Conservation (phyloP, 805 yeast genomes). For the Lipomyces spencermartinsiae region DNA sequence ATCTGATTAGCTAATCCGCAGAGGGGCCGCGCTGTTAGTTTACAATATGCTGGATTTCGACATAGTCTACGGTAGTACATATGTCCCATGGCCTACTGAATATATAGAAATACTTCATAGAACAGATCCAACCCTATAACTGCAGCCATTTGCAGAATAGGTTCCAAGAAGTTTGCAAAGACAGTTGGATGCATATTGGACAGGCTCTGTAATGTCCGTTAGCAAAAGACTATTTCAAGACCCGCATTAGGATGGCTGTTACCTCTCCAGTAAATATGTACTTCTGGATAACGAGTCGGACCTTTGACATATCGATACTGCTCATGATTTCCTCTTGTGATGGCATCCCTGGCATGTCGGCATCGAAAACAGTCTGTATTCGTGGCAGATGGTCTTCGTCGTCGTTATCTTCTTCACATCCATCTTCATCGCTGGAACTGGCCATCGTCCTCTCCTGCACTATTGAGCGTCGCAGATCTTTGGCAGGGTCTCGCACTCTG, state of each 20-base stretch:
- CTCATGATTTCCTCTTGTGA: conserved; percentile 3
- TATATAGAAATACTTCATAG: background rate
- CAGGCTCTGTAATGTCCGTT: background rate
- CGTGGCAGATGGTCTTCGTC: conserved; percentile 6
- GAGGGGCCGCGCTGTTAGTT: too few relatives aligned
- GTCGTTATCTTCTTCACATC: conserved; percentile 13
- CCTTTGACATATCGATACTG: background rate
- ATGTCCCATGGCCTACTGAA: background rate
- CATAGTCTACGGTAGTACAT: background rate
- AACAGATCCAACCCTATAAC: conserved; percentile 6
- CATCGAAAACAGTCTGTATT: conserved; percentile 13
- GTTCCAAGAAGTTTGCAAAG: background rate
- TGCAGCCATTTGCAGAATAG: conserved; percentile 7
- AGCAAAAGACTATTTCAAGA: background rate
- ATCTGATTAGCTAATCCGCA: too few relatives aligned
- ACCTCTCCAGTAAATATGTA: conserved; percentile 6
- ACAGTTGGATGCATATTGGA: background rate
- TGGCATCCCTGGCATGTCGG: conserved; percentile 25
- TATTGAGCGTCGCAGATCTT: background rate
- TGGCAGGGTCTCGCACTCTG: conserved; percentile 39
- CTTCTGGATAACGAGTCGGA: conserved; percentile 9
- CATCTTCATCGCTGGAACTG: background rate
- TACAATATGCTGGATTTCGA: background rate
- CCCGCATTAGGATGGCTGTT: background rate
- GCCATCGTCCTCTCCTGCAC: background rate